Evolutionary conservation across 1,284 basidiomycete genomes (phyloP).

Genomic region (Stygiomarasmius scandens): DNA sequence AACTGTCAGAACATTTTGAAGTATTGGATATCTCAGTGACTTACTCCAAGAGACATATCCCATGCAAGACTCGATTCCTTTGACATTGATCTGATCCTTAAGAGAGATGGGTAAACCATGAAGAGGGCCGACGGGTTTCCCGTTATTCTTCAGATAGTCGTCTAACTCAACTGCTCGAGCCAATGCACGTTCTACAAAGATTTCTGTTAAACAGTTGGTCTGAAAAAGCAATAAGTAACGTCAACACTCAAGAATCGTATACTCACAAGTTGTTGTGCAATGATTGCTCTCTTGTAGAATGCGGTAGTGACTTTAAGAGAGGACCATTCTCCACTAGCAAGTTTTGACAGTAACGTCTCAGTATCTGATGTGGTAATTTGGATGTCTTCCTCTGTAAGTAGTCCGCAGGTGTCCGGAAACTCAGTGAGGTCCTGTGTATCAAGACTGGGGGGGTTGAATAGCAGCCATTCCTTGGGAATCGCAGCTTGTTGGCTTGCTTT

Average conservation of each 20-base stretch:
- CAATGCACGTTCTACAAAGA: constrained; percentile 64
- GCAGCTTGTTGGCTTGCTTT: constrained; percentile 50
- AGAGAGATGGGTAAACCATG: constrained; percentile 64
- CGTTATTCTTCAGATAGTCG: constrained; percentile 49
- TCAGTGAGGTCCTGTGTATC: constrained; percentile 54
- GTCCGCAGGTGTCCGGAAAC: constrained; percentile 59
- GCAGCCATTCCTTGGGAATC: constrained; percentile 65
- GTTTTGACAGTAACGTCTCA: constrained; percentile 44
- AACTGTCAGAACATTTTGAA: too few species aligned
- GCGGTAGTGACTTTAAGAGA: constrained; percentile 72
- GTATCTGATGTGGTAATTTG: constrained; percentile 65
- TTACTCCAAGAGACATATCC: constrained; percentile 59
- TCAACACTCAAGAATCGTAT: background rate
- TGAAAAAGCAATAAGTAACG: constrained; percentile 26
- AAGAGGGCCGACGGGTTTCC: constrained; percentile 44
- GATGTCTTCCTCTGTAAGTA: constrained; percentile 63
- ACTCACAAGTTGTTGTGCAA: constrained; percentile 81
- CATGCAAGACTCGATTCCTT: constrained; percentile 61
- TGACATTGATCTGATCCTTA: constrained; percentile 64
- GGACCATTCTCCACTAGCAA: constrained; percentile 56
- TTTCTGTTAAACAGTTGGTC: constrained; percentile 74
- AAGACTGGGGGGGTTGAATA: constrained; percentile 41
- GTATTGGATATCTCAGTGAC: too few species aligned
- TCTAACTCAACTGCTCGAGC: constrained; percentile 61
- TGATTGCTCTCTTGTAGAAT: constrained; percentile 77